Evolutionary conservation across 805 yeast species (phyloP), one percentile per base, ranked within the genome.

Genomic region (Kazachstania martiniae): DNA sequence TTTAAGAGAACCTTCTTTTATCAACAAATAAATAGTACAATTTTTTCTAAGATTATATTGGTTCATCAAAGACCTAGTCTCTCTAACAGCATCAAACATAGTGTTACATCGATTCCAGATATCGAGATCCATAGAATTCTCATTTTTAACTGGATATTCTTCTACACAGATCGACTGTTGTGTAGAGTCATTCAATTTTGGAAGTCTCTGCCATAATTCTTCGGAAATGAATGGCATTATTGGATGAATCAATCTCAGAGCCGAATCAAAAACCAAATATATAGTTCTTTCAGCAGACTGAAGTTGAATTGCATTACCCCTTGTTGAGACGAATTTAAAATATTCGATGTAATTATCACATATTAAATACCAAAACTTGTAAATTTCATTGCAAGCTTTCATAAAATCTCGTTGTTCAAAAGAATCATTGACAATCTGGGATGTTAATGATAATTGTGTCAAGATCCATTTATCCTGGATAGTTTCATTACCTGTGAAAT

Each of bases 321-420:
- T 95, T 47, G 78, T 68, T 50, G 87, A 82, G 60, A 86, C 70
- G 39, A 73, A 73, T 70, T 91, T 89, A 48, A 95, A 84, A 70
- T 89, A 89, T 68, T 91, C 97, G 61, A 89, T 89, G 68, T 86
- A 89, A 29, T 87, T 94, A 56, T 91, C 97, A 70, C 97, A 91
- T 41, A 91, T 70, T 58, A 82, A 87, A 39, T 79, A 68, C 97
- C 97, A 89, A 70, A 78, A 87, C 62, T 77, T 77, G 68, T 91
- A 89, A 38, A 87, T 74, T 28, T 79, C 74, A 49, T 71, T 73
- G 12, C 96, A 84, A 18, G 93, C 74, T 44, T 75, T 85, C 55
- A 80, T 70, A 64, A 89, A 91, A 48, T 89, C 93, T 55, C 95
- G 77, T 41, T 66, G 65, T 35, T 89, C 95, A 35, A 91, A 63